phyloP scores from a whole-genome alignment of 2,329 filamentous ascomycete species.

The Berkeleyomyces rouxiae region DNA sequence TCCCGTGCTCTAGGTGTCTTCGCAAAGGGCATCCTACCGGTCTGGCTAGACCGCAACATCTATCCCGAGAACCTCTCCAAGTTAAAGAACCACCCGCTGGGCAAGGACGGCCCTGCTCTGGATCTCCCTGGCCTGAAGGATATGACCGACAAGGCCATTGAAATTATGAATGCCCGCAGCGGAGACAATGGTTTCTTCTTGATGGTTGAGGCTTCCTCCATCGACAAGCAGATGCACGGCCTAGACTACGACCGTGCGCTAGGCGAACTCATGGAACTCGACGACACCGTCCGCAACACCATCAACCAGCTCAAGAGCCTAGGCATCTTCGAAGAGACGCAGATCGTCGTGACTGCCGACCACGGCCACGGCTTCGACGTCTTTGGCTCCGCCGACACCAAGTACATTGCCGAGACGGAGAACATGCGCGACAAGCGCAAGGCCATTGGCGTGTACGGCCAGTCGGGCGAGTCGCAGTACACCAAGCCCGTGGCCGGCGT shows the following conservation, averaged over 20 bases:
- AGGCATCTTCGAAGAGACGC: conserved; percentile 54
- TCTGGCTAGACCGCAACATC: conserved; percentile 76
- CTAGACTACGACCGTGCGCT: conserved; percentile 77
- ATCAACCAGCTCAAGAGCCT: conserved; percentile 51
- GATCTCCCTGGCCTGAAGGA: conserved; percentile 75
- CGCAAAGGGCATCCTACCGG: conserved; percentile 55
- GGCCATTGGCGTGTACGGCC: conserved; percentile 56
- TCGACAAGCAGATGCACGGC: conserved; percentile 81
- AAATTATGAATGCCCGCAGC: conserved; percentile 52
- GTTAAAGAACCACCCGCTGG: conserved; percentile 52
- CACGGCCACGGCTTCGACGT: conserved; percentile 85
- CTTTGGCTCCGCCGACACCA: conserved; percentile 64
- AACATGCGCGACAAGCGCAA: conserved; percentile 56
- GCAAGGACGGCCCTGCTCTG: conserved; percentile 43
- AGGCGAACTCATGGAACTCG: conserved; percentile 69
- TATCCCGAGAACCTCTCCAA: conserved; percentile 53
- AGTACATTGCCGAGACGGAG: conserved; percentile 51
- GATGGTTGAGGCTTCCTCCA: conserved; percentile 71
- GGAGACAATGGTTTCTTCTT: conserved; percentile 65
- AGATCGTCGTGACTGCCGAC: conserved; percentile 69
- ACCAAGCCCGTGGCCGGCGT: conserved; percentile 39
- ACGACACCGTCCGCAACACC: conserved; percentile 66
- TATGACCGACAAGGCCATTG: conserved; percentile 77
- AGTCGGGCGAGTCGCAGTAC: conserved; percentile 64
- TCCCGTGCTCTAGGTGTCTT: conserved; percentile 63